phyloP scores from a whole-genome alignment of 805 yeast species.

The Myxozyma geophila region DNA sequence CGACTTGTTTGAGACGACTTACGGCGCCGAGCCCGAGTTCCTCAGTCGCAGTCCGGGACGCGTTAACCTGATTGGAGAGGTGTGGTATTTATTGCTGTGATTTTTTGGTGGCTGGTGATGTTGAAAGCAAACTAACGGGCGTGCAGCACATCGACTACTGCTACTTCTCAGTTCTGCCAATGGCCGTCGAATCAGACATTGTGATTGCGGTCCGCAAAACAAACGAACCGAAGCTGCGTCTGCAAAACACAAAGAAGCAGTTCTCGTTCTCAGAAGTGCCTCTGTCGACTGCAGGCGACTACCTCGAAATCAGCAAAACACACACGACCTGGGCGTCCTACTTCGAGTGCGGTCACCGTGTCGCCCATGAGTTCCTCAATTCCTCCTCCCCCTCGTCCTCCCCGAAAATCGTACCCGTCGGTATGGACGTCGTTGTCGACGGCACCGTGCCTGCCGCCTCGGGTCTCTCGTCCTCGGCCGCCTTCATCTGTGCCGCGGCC shows the following conservation, averaged over 20 bases:
- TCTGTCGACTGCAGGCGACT: constrained; percentile 35
- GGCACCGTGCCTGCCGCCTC: constrained; percentile 76
- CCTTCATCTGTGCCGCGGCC: constrained; percentile 68
- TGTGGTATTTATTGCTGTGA: constrained; percentile 5
- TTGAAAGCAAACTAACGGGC: background rate
- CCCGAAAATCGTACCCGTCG: constrained; percentile 5
- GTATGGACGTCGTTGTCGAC: constrained; percentile 55
- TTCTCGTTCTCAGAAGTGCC: constrained; percentile 35
- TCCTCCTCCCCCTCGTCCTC: constrained; percentile 40
- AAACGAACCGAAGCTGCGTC: constrained; percentile 39
- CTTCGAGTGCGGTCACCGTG: constrained; percentile 63
- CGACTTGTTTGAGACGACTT: constrained; percentile 6
- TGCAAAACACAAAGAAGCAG: constrained; percentile 46
- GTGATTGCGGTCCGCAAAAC: constrained; percentile 54
- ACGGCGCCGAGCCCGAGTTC: constrained; percentile 41
- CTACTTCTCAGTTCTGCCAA: constrained; percentile 68
- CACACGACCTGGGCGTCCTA: constrained; percentile 66
- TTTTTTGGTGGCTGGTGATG: background rate
- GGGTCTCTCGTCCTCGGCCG: constrained; percentile 73
- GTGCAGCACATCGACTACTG: constrained; percentile 65
- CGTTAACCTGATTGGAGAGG: constrained; percentile 73
- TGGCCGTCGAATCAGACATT: constrained; percentile 73
- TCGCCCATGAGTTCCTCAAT: constrained; percentile 44
- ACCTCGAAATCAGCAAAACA: constrained; percentile 53
- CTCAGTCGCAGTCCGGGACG: constrained; percentile 73